A percentile compares a stretch with the other conserved stretches of the same genome.
Conservation (phyloP, 257 asterid species). For the Ilex asprella region DNA sequence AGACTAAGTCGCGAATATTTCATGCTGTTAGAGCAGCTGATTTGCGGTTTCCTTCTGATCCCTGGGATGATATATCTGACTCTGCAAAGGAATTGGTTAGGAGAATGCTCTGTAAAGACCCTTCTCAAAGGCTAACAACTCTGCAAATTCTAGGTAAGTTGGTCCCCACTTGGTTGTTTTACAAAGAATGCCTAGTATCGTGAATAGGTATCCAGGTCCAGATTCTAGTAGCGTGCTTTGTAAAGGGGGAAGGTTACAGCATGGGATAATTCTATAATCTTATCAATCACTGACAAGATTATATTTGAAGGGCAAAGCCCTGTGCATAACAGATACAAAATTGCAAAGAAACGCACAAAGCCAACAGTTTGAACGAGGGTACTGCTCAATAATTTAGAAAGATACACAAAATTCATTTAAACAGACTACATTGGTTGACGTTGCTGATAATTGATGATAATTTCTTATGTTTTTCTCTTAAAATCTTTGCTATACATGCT, state of each 20-base stretch:
- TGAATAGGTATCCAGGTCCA: not conserved
- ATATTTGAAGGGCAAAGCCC: not conserved
- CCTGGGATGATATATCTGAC: constrained; percentile 51
- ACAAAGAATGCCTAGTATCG: not conserved
- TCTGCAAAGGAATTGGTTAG: constrained; percentile 58
- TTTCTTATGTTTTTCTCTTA: no score
- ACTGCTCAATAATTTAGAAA: no score
- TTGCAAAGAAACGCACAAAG: no score
- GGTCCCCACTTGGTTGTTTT: not conserved
- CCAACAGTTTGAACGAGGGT: no score
- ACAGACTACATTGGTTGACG: no score
- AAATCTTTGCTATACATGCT: no score
- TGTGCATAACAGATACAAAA: no score
- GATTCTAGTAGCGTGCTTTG: not conserved
- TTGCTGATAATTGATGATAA: no score
- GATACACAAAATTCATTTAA: no score
- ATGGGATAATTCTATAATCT: not conserved
- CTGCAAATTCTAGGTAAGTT: constrained; percentile 62
- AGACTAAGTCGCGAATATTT: constrained; percentile 60
- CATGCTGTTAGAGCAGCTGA: constrained; percentile 74
- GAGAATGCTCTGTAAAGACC: constrained; percentile 64
- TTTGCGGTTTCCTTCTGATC: constrained; percentile 49
- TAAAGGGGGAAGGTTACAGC: not conserved
- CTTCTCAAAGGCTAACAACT: constrained; percentile 59
- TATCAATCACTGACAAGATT: not conserved